Evolutionary conservation across 805 yeast species (phyloP).

Genomic region (Hermanozyma aechmeae): DNA sequence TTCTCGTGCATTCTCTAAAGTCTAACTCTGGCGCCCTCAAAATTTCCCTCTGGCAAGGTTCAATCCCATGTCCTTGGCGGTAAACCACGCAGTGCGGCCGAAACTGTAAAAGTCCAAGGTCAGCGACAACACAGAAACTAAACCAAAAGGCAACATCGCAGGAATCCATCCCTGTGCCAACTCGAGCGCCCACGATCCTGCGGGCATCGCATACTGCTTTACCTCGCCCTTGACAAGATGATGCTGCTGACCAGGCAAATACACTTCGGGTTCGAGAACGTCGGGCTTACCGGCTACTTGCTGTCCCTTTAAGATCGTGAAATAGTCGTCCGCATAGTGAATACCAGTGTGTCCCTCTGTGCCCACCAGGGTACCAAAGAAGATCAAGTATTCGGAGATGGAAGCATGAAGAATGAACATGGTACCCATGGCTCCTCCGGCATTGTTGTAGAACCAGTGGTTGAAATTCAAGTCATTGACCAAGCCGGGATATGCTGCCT

Average conservation of each 20-base stretch:
- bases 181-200: slow-evolving; percentile 81
- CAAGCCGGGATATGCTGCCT: slow-evolving; percentile 57
- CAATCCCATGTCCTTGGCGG: slow-evolving; percentile 70
- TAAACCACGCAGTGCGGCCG: slow-evolving; percentile 57
- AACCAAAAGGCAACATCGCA: slow-evolving; percentile 94
- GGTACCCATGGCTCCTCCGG: slow-evolving; percentile 98
- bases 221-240: slow-evolving; percentile 63
- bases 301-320: slow-evolving; percentile 77
- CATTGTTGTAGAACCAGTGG: slow-evolving; percentile 95
- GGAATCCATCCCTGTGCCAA: slow-evolving; percentile 99
- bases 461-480: slow-evolving; percentile 65
- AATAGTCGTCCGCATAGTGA: slow-evolving; percentile 96
- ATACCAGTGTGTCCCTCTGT: slow-evolving; percentile 96
- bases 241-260: slow-evolving; percentile 80
- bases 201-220: slow-evolving; percentile 82
- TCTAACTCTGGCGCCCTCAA: too few species aligned
- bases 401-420: slow-evolving; percentile 96
- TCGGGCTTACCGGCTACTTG: slow-evolving; percentile 66
- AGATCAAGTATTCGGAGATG: slow-evolving; percentile 80
- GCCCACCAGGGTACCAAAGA: slow-evolving; percentile 90
- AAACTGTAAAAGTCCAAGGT: slow-evolving; percentile 74
- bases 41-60: slow-evolving; percentile 67
- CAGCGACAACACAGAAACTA: slow-evolving; percentile 67
- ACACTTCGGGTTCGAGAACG: slow-evolving; percentile 58
- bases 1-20: too few species aligned